phyloP scores from a whole-genome alignment of 2,329 filamentous ascomycete species.

The Sporothrix luriei region DNA sequence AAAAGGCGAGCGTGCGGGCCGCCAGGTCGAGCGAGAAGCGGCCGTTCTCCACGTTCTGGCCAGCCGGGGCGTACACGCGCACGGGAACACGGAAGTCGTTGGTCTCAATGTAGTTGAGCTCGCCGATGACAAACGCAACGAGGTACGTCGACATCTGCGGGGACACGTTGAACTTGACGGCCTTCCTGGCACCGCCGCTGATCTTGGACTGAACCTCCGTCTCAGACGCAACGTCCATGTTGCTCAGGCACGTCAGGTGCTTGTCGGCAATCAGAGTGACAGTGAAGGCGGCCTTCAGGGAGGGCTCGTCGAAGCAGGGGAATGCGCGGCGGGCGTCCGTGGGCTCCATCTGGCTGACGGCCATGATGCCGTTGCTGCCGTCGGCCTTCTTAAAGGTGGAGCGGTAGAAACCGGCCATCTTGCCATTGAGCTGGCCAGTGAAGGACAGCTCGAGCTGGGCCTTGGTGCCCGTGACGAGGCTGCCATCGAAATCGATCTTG shows the following conservation, averaged over 20 bases:
- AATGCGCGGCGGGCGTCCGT: conserved; percentile 92
- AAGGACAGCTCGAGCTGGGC: conserved; percentile 77
- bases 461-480: conserved; percentile 72
- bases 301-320: conserved; percentile 95
- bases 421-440: conserved; percentile 78
- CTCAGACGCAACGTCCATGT: conserved; percentile 91
- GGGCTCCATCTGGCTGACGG: conserved; percentile 94
- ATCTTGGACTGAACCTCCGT: conserved; percentile 68
- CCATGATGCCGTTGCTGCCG: conserved; percentile 78
- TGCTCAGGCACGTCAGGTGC: conserved; percentile 87
- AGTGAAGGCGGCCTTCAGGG: conserved; percentile 89
- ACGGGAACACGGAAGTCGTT: conserved; percentile 89
- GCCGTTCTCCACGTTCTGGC: conserved; percentile 86
- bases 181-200: conserved; percentile 70
- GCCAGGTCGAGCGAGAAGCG: conserved; percentile 88
- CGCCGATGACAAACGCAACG: conserved; percentile 88
- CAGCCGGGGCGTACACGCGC: conserved; percentile 89
- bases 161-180: conserved; percentile 88
- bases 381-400: conserved; percentile 86
- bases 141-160: conserved; percentile 97
- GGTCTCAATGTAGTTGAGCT: conserved; percentile 91
- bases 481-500: conserved; percentile 75
- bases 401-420: conserved; percentile 87
- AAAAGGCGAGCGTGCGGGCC: conserved; percentile 86
- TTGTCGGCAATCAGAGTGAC: conserved; percentile 90